Evolutionary conservation across 2,329 filamentous ascomycete genomes (phyloP).

Genomic region (Beauveria australis): DNA sequence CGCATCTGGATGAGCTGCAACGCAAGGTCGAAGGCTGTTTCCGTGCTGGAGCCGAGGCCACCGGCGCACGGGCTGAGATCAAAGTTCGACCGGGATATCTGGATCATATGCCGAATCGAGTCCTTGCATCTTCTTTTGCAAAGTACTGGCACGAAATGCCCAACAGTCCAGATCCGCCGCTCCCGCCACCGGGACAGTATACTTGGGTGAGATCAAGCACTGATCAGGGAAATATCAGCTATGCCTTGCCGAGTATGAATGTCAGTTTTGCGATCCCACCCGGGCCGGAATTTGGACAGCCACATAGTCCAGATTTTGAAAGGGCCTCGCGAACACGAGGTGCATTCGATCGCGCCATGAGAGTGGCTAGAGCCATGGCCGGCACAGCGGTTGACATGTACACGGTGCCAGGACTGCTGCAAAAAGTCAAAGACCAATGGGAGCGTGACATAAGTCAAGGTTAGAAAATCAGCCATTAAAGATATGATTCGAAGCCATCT

Average conservation of each 20-base stretch:
- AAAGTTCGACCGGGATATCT: conserved; percentile 34
- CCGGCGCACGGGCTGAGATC: conserved; percentile 40
- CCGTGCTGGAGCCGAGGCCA: conserved; percentile 28
- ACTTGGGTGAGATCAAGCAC: conserved; percentile 44
- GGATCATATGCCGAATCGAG: conserved; percentile 45
- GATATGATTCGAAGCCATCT: too few species aligned
- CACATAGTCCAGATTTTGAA: conserved; percentile 18
- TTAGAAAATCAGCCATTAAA: background rate
- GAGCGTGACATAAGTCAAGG: conserved; percentile 13
- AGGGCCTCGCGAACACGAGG: conserved; percentile 16
- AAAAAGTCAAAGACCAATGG: conserved; percentile 18
- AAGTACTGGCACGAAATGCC: conserved; percentile 35
- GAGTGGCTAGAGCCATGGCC: conserved; percentile 18
- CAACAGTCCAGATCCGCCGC: conserved; percentile 17
- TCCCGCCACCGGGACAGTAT: conserved; percentile 30
- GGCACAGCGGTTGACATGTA: conserved; percentile 18
- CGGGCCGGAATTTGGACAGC: conserved; percentile 16
- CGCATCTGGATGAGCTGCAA: conserved; percentile 29
- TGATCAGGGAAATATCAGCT: conserved; percentile 51
- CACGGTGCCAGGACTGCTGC: conserved; percentile 14
- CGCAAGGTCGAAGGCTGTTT: conserved; percentile 35
- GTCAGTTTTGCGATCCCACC: conserved; percentile 43
- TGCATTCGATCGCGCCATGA: conserved; percentile 17
- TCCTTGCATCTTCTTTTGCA: conserved; percentile 36
- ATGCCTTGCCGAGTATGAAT: conserved; percentile 47